phyloP scores from a whole-genome alignment of 2,329 filamentous ascomycete species.

The Calonectria multiphialidica region DNA sequence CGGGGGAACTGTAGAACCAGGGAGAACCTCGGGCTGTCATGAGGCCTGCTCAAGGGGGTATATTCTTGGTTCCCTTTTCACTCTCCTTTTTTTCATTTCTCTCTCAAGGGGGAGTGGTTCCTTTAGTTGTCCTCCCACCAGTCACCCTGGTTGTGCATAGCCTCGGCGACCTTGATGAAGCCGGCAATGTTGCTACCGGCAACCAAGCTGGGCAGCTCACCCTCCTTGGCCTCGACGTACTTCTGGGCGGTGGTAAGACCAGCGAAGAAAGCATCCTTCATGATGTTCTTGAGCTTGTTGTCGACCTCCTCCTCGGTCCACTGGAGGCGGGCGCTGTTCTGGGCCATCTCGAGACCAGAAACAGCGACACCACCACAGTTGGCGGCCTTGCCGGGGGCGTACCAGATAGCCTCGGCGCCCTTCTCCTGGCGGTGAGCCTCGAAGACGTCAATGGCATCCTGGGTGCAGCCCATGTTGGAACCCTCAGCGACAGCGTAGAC shows the following conservation, averaged over 20 bases:
- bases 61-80: slow-evolving; percentile 24
- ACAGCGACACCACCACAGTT: slow-evolving; percentile 98
- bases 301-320: slow-evolving; percentile 96
- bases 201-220: slow-evolving; percentile 89
- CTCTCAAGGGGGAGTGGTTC: neutral
- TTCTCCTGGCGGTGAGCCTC: slow-evolving; percentile 82
- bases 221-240: slow-evolving; percentile 83
- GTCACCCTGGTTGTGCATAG: slow-evolving; percentile 97
- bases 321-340: slow-evolving; percentile 89
- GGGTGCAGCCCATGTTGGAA: slow-evolving; percentile 99
- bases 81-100: slow-evolving; percentile 22
- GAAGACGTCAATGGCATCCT: slow-evolving; percentile 93
- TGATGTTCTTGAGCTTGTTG: slow-evolving; percentile 89
- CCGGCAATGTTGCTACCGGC: slow-evolving; percentile 97
- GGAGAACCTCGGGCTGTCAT: slow-evolving; percentile 23
- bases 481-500: slow-evolving; percentile 93
- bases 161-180: slow-evolving; percentile 94
- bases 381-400: slow-evolving; percentile 95
- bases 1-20: slow-evolving; percentile 24
- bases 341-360: slow-evolving; percentile 98
- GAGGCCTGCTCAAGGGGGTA: slow-evolving; percentile 40
- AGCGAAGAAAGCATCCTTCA: slow-evolving; percentile 93
- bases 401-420: slow-evolving; percentile 84
- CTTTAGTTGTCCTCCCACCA: slow-evolving; percentile 71
- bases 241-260: slow-evolving; percentile 90